Evolutionary conservation across 495 filamentous ascomycete species (phyloP).

Genomic region (Annulohypoxylon bovei): DNA sequence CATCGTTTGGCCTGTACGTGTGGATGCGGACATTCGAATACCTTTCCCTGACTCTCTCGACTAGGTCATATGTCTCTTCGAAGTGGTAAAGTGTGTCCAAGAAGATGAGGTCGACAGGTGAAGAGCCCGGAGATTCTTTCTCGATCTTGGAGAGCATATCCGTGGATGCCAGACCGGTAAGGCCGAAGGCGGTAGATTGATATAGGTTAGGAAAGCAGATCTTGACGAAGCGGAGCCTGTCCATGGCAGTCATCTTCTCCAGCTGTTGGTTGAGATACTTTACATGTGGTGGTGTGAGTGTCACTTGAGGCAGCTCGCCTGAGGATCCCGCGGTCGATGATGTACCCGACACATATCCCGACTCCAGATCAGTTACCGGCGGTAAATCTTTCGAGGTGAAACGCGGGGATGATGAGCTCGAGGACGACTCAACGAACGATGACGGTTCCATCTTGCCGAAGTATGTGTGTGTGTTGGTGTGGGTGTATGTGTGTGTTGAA

Average conservation of each 20-base stretch:
- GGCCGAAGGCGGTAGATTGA: conserved; percentile 96
- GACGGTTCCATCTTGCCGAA: background rate
- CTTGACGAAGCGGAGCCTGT: conserved; percentile 92
- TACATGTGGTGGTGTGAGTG: conserved; percentile 89
- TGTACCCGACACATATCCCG: conserved; percentile 84
- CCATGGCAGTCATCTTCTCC: conserved; percentile 77
- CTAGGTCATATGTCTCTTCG: conserved; percentile 82
- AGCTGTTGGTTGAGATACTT: conserved; percentile 90
- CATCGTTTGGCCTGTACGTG: conserved; percentile 84
- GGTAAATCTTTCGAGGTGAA: conserved; percentile 22
- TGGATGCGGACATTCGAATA: conserved; percentile 86
- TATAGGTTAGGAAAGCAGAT: conserved; percentile 89
- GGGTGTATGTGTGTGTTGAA: background rate
- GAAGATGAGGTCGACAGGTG: conserved; percentile 89
- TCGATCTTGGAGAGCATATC: conserved; percentile 94
- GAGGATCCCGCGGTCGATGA: conserved; percentile 68
- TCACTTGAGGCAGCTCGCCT: conserved; percentile 70
- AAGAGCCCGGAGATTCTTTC: conserved; percentile 67
- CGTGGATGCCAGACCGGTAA: conserved; percentile 91
- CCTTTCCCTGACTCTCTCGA: conserved; percentile 76
- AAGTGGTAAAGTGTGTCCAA: conserved; percentile 98
- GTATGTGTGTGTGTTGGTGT: background rate
- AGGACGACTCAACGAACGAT: conserved; percentile 16
- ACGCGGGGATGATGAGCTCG: conserved; percentile 48
- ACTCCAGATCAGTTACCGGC: conserved; percentile 67